A percentile compares a stretch with the other conserved stretches of the same genome.
phyloP scores from a whole-genome alignment of 1,284 basidiomycete species.

The Malassezia obtusa region DNA sequence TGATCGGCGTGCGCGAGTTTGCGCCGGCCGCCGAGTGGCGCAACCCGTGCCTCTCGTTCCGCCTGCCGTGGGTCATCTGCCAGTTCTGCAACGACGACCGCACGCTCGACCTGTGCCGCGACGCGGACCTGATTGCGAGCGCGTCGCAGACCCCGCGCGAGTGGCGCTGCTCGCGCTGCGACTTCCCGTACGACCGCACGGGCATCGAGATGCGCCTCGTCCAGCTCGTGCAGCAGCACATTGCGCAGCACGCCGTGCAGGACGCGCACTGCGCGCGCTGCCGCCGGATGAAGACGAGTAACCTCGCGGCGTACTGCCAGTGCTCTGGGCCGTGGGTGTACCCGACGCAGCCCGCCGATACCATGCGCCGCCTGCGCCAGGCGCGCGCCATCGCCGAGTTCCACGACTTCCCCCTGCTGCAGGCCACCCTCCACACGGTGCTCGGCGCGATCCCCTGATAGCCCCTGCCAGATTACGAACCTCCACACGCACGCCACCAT shows the following conservation, averaged over 20 bases:
- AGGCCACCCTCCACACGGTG: slow-evolving; percentile 18
- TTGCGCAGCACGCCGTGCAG: slow-evolving; percentile 73
- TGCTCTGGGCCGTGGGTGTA: slow-evolving; percentile 62
- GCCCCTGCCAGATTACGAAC: too few relatives aligned
- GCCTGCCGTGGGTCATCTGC: slow-evolving; percentile 78
- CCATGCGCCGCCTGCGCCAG: slow-evolving; percentile 23
- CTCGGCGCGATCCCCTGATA: slow-evolving; percentile 1
- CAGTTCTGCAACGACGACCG: slow-evolving; percentile 76
- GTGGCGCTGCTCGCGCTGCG: slow-evolving; percentile 56
- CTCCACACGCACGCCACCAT: slow-evolving; percentile 5
- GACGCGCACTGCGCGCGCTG: slow-evolving; percentile 73
- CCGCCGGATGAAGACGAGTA: slow-evolving; percentile 74
- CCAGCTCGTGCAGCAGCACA: slow-evolving; percentile 62
- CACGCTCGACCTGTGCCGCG: slow-evolving; percentile 91
- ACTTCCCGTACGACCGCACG: slow-evolving; percentile 74
- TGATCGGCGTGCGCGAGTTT: slow-evolving; percentile 80
- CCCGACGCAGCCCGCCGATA: slow-evolving; percentile 31
- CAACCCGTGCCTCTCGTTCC: slow-evolving; percentile 87
- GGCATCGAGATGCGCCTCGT: slow-evolving; percentile 79
- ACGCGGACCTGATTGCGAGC: slow-evolving; percentile 66
- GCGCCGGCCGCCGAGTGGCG: slow-evolving; percentile 51
- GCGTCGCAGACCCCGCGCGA: slow-evolving; percentile 12
- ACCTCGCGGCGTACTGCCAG: slow-evolving; percentile 70
- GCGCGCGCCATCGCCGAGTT: slow-evolving; percentile 28
- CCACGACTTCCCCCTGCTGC: slow-evolving; percentile 24